phyloP scores from a whole-genome alignment of 352 stramenopile genomes.

The Phytopythium ostracodes region DNA sequence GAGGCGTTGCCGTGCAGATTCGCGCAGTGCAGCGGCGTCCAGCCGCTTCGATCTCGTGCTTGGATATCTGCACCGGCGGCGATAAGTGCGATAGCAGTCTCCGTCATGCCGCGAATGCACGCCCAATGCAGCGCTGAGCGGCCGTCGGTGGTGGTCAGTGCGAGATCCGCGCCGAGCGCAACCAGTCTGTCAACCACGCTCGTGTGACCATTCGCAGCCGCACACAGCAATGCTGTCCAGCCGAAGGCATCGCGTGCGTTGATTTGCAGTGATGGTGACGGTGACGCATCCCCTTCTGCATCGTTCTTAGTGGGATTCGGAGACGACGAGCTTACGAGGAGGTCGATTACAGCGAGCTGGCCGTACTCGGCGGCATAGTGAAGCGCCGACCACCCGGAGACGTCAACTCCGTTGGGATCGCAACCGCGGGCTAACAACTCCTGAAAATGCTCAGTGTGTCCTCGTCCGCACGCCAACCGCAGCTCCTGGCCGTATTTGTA shows the following conservation, averaged over 20 bases:
- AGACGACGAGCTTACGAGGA: slow-evolving; percentile 26
- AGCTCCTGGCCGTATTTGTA: slow-evolving; percentile 74
- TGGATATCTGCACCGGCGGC: slow-evolving; percentile 25
- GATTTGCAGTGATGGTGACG: slow-evolving; percentile 16
- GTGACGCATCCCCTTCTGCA: background rate
- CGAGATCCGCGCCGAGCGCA: slow-evolving; percentile 30
- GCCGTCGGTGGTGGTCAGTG: slow-evolving; percentile 30
- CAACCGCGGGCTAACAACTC: slow-evolving; percentile 56
- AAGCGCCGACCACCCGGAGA: slow-evolving; percentile 52
- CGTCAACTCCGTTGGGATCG: slow-evolving; percentile 57
- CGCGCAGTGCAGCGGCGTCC: slow-evolving; percentile 60
- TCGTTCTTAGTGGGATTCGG: background rate
- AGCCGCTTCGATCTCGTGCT: slow-evolving; percentile 38
- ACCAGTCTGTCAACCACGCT: slow-evolving; percentile 37
- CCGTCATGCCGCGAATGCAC: slow-evolving; percentile 41
- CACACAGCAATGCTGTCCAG: slow-evolving; percentile 56
- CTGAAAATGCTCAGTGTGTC: slow-evolving; percentile 30
- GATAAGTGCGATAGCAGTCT: slow-evolving; percentile 24
- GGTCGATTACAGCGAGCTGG: slow-evolving; percentile 35
- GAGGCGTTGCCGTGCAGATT: slow-evolving; percentile 38
- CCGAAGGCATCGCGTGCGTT: slow-evolving; percentile 44
- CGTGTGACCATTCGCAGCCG: slow-evolving; percentile 49
- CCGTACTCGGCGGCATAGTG: slow-evolving; percentile 72
- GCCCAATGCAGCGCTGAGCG: slow-evolving; percentile 70
- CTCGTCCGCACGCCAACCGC: slow-evolving; percentile 51